Conservation (phyloP, 192 early-diverging fungal genomes). For the Endogone sp. region DNA sequence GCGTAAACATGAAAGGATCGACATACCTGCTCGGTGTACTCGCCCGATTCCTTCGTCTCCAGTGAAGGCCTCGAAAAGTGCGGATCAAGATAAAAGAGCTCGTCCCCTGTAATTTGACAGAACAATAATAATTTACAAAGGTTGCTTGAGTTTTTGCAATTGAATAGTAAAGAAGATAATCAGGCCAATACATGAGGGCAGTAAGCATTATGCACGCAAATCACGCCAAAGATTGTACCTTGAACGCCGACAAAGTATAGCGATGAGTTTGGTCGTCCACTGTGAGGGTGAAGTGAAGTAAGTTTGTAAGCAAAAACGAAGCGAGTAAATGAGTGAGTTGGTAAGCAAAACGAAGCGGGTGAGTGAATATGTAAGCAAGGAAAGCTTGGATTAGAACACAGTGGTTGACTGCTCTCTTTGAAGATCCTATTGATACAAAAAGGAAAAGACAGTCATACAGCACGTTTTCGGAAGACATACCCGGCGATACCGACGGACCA, state of each 20-base stretch:
- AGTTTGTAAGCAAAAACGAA: not conserved
- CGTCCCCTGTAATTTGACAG: conserved; percentile 52
- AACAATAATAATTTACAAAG: not conserved
- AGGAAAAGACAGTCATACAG: not conserved
- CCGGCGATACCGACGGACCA: conserved; percentile 91
- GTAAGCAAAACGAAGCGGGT: no score
- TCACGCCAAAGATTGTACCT: no score
- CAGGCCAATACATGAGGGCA: no score
- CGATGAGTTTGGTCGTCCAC: conserved; percentile 91
- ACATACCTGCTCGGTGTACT: conserved; percentile 47
- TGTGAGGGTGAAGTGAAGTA: conserved; percentile 12
- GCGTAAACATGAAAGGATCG: not conserved
- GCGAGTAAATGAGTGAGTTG: not conserved
- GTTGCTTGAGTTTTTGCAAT: not conserved
- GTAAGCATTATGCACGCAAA: no score
- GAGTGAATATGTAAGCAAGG: no score
- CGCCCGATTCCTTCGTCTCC: conserved; percentile 40
- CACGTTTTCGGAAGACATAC: conserved; percentile 30
- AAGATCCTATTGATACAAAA: not conserved
- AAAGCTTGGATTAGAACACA: no score
- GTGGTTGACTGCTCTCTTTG: no score
- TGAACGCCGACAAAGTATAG: conserved; percentile 89
- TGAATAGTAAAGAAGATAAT: not conserved
- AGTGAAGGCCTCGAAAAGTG: conserved; percentile 77
- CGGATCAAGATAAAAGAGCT: conserved; percentile 90